A percentile compares a stretch with the other conserved stretches of the same genome.
Conservation (phyloP, 192 early-diverging fungal genomes). For the Diversispora eburnea region DNA sequence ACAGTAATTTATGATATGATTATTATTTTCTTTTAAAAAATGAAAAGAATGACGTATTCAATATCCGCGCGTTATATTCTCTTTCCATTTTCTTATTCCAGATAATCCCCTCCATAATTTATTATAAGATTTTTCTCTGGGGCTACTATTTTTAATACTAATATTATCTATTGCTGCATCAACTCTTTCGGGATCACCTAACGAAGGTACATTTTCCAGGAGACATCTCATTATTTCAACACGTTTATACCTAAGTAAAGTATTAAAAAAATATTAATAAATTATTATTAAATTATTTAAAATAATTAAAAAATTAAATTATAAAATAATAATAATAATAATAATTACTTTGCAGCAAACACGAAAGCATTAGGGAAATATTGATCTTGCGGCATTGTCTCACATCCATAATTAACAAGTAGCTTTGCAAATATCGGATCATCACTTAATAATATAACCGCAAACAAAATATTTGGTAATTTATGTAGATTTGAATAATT, state of each 20-base stretch:
- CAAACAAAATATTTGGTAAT: slow-evolving; percentile 18
- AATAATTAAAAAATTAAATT: too few species aligned
- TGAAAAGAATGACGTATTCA: too few species aligned
- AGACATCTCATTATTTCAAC: slow-evolving; percentile 13
- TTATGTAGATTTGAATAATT: not conserved
- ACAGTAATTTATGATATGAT: too few species aligned
- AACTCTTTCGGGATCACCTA: slow-evolving; percentile 1
- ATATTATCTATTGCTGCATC: not conserved
- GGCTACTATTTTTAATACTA: not conserved
- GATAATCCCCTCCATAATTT: too few species aligned
- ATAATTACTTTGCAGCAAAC: not conserved
- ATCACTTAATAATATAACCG: not conserved
- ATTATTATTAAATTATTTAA: too few species aligned
- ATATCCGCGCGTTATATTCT: too few species aligned
- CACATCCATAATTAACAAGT: slow-evolving; percentile 3
- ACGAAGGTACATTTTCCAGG: slow-evolving; percentile 3
- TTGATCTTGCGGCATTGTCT: slow-evolving; percentile 6
- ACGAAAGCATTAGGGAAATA: slow-evolving; percentile 15
- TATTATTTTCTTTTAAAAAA: too few species aligned
- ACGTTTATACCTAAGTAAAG: not conserved
- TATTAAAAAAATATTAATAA: too few species aligned
- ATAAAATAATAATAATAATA: too few species aligned
- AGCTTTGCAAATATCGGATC: slow-evolving; percentile 5
- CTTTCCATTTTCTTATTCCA: too few species aligned
- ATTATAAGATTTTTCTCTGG: too few species aligned